Conservation (phyloP, 2,329 filamentous ascomycete genomes). For the Pseudocercospora crystallina region DNA sequence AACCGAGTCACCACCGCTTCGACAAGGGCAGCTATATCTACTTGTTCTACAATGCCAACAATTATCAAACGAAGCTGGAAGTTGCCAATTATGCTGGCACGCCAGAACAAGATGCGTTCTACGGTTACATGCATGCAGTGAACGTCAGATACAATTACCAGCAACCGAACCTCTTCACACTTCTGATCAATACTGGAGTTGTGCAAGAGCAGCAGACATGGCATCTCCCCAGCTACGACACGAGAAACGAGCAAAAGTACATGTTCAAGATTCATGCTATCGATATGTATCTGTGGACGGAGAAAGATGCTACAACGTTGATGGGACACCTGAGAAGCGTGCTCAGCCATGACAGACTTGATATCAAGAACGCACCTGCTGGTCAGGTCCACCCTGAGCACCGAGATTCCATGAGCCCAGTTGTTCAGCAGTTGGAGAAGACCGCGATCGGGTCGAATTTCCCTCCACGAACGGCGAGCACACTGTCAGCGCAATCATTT, state of each 20-base stretch:
- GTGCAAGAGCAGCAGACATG: slow-evolving; percentile 57
- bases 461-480: slow-evolving; percentile 42
- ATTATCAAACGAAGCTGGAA: slow-evolving; percentile 69
- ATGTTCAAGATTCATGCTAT: slow-evolving; percentile 74
- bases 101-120: slow-evolving; percentile 76
- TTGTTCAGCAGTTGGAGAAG: slow-evolving; percentile 72
- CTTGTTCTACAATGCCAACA: slow-evolving; percentile 70
- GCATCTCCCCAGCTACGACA: slow-evolving; percentile 73
- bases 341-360: slow-evolving; percentile 60
- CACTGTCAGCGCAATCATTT: slow-evolving; percentile 37
- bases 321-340: slow-evolving; percentile 67
- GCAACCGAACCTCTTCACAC: slow-evolving; percentile 68
- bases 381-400: slow-evolving; percentile 43
- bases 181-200: slow-evolving; percentile 58
- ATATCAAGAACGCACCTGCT: slow-evolving; percentile 65
- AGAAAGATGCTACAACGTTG: slow-evolving; percentile 68
- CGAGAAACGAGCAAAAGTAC: slow-evolving; percentile 72
- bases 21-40: slow-evolving; percentile 79
- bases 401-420: slow-evolving; percentile 59
- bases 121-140: slow-evolving; percentile 61
- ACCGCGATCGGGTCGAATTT: slow-evolving; percentile 64
- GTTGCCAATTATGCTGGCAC: slow-evolving; percentile 73
- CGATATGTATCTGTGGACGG: slow-evolving; percentile 79
- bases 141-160: slow-evolving; percentile 70
- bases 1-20: slow-evolving; percentile 76